Evolutionary conservation across 139 green algal genomes (phyloP), one percentile per base, ranked within the genome.

Genomic region (Picochlorum sp.): DNA sequence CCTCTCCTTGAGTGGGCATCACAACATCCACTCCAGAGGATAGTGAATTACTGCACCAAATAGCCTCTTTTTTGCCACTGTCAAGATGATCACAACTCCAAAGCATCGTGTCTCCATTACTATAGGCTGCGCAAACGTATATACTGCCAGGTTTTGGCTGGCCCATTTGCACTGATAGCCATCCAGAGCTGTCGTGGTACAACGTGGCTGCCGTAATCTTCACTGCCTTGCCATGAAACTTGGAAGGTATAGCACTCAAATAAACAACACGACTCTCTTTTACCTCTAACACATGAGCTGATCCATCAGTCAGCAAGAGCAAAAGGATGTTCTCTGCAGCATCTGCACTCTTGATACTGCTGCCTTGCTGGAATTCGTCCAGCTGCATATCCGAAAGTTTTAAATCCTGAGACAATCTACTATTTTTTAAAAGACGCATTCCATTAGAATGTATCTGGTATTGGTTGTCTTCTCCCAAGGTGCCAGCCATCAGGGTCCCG

Each of bases 401-500:
- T 51, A 85, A n/a, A 16, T 88, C 73, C 45, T 86, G 76, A 49
- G 65, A 11, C 23, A 59, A 26, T 38, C 65, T 52, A 3, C 47
- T 37, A 3, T 58, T 21, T 62, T 63, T 71, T 8, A 91, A 71
- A 55, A 96, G 11, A 4, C 77, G 68, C 23, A 95, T 31, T 13
- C 78, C 77, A 3, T 37, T 20, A 2, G 72, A 65, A 24, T 75
- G 75, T 24, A 86, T 88, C 63, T 94, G 83, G 6, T 83, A 65
- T 21, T 80, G 63, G 37, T 72, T 73, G 21, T 70, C 58, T 24
- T 74, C 71, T 49, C 85, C 81, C 6, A 97, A 20, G 62, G 86
- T 91, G 20, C 78, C 88, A 8, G 81, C 89, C 2, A 70, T 67
- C 6, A 96, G 24, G 0, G 90, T 96, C 34, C 73, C 65, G 5